These are phyloP conservation scores for Triangularia setosa DNA, from an alignment of 2,329 filamentous ascomycete genomes.

Conservation along the genomic window DNA sequence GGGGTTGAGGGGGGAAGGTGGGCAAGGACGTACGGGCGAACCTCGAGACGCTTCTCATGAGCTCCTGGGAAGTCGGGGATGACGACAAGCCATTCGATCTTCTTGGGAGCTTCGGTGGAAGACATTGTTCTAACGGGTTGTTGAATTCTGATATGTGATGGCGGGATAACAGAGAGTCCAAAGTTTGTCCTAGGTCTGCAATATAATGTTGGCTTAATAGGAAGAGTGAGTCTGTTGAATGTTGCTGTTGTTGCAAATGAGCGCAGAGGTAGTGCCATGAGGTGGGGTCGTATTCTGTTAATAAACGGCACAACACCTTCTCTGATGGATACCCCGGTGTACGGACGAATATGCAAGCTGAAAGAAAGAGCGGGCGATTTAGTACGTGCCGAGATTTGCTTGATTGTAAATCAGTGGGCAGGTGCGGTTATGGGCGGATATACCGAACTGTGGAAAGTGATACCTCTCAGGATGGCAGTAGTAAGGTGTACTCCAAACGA, in stretches of 20 bases:
- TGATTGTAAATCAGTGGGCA: neutral
- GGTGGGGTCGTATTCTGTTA: neutral
- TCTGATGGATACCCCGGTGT: neutral
- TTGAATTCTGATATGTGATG: neutral
- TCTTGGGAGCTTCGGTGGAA: conserved; percentile 36
- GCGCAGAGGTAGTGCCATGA: neutral
- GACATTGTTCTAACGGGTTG: conserved; percentile 21
- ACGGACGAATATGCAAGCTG: neutral
- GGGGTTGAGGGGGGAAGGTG: neutral
- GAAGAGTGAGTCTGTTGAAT: neutral
- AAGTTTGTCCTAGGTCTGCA: neutral
- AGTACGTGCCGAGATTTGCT: neutral
- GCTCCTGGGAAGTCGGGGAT: conserved; percentile 62
- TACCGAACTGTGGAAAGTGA: neutral
- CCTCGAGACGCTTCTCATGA: conserved; percentile 57
- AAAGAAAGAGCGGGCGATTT: neutral
- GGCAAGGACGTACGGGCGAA: conserved; percentile 46
- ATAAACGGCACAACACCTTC: neutral
- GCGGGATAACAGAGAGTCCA: too few species aligned
- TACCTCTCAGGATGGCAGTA: neutral
- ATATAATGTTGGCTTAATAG: neutral
- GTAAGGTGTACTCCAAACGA: neutral
- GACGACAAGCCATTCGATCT: conserved; percentile 65
- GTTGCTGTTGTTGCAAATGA: neutral
- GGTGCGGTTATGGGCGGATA: neutral